Conservation (phyloP, 345 rosid species). For the Corymbia maculata region DNA sequence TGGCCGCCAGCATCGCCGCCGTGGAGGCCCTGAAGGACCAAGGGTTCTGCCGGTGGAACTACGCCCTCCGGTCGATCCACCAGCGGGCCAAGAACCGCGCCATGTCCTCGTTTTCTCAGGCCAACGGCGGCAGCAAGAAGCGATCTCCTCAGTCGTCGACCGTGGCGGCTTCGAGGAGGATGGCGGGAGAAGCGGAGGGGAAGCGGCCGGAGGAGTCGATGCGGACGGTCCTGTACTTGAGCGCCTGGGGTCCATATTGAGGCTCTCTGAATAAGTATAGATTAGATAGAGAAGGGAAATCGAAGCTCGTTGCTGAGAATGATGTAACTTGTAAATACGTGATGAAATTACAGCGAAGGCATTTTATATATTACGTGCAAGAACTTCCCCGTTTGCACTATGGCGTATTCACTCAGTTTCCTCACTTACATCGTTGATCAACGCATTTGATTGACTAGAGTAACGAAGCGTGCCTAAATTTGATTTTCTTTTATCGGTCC, state of each 20-base stretch:
- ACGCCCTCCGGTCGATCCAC: slow-evolving; percentile 14
- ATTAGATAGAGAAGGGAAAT: not conserved
- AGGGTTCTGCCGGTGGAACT: slow-evolving; percentile 28
- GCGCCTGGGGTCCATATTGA: slow-evolving; percentile 35
- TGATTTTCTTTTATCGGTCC: not conserved
- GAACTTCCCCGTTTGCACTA: not conserved
- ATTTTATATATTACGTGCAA: not conserved
- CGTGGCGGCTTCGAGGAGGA: not conserved
- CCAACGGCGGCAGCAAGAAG: not conserved
- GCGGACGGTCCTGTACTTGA: slow-evolving; percentile 39
- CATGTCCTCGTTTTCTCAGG: slow-evolving; percentile 6
- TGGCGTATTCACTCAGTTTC: not conserved
- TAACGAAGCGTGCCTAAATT: not conserved
- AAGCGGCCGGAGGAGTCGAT: slow-evolving; percentile 34
- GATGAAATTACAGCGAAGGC: not conserved
- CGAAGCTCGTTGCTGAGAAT: not conserved
- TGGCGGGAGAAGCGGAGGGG: not conserved
- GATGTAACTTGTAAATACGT: not conserved
- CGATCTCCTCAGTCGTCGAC: slow-evolving; percentile 3
- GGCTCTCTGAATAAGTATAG: not conserved
- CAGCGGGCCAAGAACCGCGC: slow-evolving; percentile 17
- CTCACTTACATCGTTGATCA: not conserved
- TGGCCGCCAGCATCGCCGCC: slow-evolving; percentile 18
- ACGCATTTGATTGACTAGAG: not conserved
- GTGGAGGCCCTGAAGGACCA: slow-evolving; percentile 33